Evolutionary conservation across 331 rosid genomes (phyloP).

Genomic region (Acacia pycnantha): DNA sequence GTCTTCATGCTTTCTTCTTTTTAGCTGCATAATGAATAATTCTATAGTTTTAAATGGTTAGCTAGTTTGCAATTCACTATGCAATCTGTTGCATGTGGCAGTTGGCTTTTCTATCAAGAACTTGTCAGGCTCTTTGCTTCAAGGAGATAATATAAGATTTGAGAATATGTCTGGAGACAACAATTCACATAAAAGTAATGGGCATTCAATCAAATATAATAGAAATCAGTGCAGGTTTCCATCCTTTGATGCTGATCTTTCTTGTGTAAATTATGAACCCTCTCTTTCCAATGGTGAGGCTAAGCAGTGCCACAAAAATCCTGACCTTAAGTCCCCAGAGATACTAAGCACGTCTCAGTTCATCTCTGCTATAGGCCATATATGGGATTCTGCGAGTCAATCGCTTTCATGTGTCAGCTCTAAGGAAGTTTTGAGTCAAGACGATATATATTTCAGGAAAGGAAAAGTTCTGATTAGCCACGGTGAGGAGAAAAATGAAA

Average conservation of each 20-base stretch:
- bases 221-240: constrained; percentile 36
- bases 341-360: constrained; percentile 59
- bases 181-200: constrained; percentile 43
- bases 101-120: constrained; percentile 33
- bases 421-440: constrained; percentile 35
- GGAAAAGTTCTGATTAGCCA: constrained; percentile 36
- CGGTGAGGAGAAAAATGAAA: constrained; percentile 39
- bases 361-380: constrained; percentile 60
- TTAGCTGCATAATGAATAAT: not conserved
- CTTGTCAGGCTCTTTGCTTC: constrained; percentile 26
- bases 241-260: constrained; percentile 43
- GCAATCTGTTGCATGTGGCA: constrained; percentile 36
- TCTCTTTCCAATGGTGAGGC: constrained; percentile 35
- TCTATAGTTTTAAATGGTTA: not conserved
- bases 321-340: constrained; percentile 43
- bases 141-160: constrained; percentile 34
- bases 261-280: constrained; percentile 37
- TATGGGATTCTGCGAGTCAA: constrained; percentile 71
- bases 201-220: constrained; percentile 57
- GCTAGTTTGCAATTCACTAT: constrained; percentile 24
- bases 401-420: constrained; percentile 49
- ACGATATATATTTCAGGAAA: constrained; percentile 29
- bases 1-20: not conserved
- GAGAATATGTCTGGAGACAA: constrained; percentile 59
- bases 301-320: constrained; percentile 34